These are phyloP conservation scores for Berkeleyomyces rouxiae DNA, from an alignment of 2,329 filamentous ascomycete genomes.

Conservation along the genomic window DNA sequence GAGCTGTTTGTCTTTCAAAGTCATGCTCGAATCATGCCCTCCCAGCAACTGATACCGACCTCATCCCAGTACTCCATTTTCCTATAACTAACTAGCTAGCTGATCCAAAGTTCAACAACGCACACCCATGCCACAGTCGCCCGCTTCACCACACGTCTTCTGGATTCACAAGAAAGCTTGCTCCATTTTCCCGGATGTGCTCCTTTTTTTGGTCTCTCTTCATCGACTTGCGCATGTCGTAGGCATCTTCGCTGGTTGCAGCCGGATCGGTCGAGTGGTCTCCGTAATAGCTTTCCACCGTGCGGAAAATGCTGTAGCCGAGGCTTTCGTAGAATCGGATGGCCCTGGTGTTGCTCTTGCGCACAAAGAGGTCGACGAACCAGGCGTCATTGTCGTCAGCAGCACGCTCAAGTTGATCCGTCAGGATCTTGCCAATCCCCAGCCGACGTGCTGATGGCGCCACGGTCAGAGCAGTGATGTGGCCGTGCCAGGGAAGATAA, in stretches of 20 bases:
- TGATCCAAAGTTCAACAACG: too few relatives aligned
- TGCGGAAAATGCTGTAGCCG: constrained; percentile 80
- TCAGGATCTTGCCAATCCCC: constrained; percentile 73
- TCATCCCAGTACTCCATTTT: too few relatives aligned
- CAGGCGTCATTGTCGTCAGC: constrained; percentile 72
- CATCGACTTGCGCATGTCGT: constrained; percentile 90
- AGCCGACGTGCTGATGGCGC: constrained; percentile 71
- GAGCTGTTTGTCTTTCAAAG: too few relatives aligned
- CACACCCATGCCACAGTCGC: too few relatives aligned
- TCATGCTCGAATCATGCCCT: too few relatives aligned
- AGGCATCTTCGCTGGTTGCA: constrained; percentile 63
- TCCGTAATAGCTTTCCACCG: constrained; percentile 84
- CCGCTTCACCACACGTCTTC: constrained; percentile 64
- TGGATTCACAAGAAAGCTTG: constrained; percentile 59
- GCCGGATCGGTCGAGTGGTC: constrained; percentile 56
- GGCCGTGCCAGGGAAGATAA: constrained; percentile 98
- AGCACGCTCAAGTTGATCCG: constrained; percentile 62
- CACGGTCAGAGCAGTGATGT: constrained; percentile 91
- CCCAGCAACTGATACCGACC: too few relatives aligned
- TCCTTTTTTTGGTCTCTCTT: constrained; percentile 59
- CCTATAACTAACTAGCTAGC: too few relatives aligned
- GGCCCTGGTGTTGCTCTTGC: constrained; percentile 73
- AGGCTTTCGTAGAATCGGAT: constrained; percentile 79
- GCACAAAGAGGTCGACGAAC: constrained; percentile 92
- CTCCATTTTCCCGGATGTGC: constrained; percentile 67